phyloP scores from a whole-genome alignment of 768 basidiomycete genomes.

The Cystobasidium onofrii region DNA sequence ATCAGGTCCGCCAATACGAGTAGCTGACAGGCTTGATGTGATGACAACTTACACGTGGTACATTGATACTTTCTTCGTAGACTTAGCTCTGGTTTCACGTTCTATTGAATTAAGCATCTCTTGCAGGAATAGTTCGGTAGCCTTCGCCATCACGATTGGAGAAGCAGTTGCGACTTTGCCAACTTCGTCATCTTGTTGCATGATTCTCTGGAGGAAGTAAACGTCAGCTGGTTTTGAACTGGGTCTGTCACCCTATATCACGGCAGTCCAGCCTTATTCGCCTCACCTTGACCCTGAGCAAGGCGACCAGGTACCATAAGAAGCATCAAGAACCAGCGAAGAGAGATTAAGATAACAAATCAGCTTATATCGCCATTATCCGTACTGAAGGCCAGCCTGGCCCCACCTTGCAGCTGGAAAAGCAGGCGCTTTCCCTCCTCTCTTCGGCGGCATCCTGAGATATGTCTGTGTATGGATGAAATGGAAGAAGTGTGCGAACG shows the following conservation, averaged over 20 bases:
- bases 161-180: constrained; percentile 30
- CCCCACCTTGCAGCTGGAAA: constrained; percentile 30
- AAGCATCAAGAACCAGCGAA: neutral
- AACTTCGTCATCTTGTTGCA: constrained; percentile 31
- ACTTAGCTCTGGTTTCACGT: constrained; percentile 13
- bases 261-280: neutral
- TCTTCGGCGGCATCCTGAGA: constrained; percentile 24
- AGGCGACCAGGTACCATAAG: neutral
- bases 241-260: neutral
- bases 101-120: constrained; percentile 24
- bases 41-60: constrained; percentile 26
- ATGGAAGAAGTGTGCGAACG: neutral
- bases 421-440: neutral
- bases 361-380: no score
- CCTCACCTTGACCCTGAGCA: constrained; percentile 22
- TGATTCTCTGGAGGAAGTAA: neutral
- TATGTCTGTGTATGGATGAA: neutral
- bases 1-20: neutral
- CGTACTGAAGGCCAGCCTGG: no score
- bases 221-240: neutral
- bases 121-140: constrained; percentile 26
- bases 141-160: constrained; percentile 32
- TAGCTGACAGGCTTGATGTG: neutral
- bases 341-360: no score
- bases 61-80: constrained; percentile 30